Evolutionary conservation across 306 rosid species (phyloP).

Genomic region (Notholithocarpus densiflorus): DNA sequence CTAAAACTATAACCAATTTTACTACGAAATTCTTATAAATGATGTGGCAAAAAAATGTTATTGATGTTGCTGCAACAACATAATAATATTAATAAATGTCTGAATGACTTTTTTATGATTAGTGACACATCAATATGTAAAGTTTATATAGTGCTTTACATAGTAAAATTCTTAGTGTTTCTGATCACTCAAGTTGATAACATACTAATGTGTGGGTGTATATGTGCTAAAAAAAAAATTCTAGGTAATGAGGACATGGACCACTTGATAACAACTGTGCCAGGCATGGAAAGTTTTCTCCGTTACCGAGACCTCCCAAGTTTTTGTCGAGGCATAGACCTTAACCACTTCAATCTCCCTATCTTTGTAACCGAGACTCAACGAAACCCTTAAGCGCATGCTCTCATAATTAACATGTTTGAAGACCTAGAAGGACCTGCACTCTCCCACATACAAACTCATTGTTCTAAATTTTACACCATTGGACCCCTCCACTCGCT

Average conservation of each 20-base stretch:
- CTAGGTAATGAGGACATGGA: slow-evolving; percentile 59
- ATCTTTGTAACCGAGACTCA: neutral
- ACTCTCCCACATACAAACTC: slow-evolving; percentile 16
- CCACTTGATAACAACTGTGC: slow-evolving; percentile 23
- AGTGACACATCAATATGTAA: no score
- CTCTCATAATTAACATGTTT: slow-evolving; percentile 52
- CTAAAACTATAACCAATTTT: no score
- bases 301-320: slow-evolving; percentile 40
- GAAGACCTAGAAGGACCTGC: slow-evolving; percentile 52
- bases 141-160: no score
- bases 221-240: no score
- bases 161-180: no score
- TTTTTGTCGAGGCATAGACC: neutral
- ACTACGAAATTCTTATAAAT: no score
- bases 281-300: slow-evolving; percentile 34
- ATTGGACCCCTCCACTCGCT: slow-evolving; percentile 38
- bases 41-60: no score
- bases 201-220: no score
- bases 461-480: slow-evolving; percentile 23
- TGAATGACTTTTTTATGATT: no score
- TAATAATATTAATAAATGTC: no score
- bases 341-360: neutral
- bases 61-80: no score
- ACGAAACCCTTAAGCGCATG: slow-evolving; percentile 15
- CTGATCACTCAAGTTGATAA: no score